Evolutionary conservation across 2,329 filamentous ascomycete genomes (phyloP).

Genomic region (Talaromyces sp.): DNA sequence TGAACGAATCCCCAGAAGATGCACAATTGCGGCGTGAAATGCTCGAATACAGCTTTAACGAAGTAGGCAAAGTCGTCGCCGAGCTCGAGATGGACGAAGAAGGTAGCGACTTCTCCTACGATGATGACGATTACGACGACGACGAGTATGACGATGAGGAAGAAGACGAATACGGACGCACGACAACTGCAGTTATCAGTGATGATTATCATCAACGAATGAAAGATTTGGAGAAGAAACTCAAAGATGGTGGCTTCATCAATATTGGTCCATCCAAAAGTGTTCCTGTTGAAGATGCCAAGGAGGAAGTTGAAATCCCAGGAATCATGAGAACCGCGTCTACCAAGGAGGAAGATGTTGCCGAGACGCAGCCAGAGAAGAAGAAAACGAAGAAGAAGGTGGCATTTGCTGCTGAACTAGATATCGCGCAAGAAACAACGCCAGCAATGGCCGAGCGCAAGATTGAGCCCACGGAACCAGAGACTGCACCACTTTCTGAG

Average conservation of each 20-base stretch:
- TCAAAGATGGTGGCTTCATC: conserved; percentile 54
- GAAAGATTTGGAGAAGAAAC: conserved; percentile 73
- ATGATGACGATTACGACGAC: conserved; percentile 51
- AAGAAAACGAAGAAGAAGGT: conserved; percentile 56
- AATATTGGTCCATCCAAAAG: conserved; percentile 48
- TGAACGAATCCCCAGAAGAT: conserved; percentile 74
- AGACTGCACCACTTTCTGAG: conserved; percentile 33
- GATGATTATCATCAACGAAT: conserved; percentile 76
- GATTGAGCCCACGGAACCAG: conserved; percentile 20
- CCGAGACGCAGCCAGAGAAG: conserved; percentile 10
- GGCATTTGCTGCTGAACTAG: conserved; percentile 69
- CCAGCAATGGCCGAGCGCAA: conserved; percentile 17
- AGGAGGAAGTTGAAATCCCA: conserved; percentile 15
- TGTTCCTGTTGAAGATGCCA: conserved; percentile 22
- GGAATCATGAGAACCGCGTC: conserved; percentile 19
- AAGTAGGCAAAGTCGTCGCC: conserved; percentile 86
- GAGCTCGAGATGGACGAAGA: conserved; percentile 78
- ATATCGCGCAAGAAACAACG: conserved; percentile 53
- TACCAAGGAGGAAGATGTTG: conserved; percentile 10
- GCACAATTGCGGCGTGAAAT: conserved; percentile 77
- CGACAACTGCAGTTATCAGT: conserved; percentile 59
- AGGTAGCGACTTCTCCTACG: conserved; percentile 43
- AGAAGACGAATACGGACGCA: conserved; percentile 72
- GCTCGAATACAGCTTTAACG: conserved; percentile 80
- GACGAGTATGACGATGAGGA: conserved; percentile 55